Percentiles rank a stretch among this genome's conserved stretches.
These are phyloP conservation scores for Paecilomyces formosus DNA, from an alignment of 2,329 filamentous ascomycete genomes.

Conservation along the genomic window DNA sequence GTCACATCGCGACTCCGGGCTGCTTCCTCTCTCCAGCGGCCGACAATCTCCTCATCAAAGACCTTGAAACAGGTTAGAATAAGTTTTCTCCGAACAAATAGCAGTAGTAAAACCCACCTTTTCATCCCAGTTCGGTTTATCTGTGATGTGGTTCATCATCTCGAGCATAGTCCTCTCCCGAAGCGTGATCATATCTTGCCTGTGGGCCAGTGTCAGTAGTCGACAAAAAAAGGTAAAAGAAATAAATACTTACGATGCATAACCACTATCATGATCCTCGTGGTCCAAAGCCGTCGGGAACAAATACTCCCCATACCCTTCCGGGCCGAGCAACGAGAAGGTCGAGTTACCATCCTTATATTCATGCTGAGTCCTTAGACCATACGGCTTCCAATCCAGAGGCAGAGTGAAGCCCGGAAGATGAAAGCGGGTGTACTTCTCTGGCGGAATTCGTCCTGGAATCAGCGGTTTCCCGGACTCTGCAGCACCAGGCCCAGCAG, in stretches of 20 bases:
- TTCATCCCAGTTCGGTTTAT: slow-evolving; percentile 35
- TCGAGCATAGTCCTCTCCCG: slow-evolving; percentile 35
- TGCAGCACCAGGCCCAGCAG: no score
- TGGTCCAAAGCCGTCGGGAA: background rate
- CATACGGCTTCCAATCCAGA: background rate
- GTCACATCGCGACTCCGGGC: slow-evolving; percentile 18
- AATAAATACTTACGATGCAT: background rate
- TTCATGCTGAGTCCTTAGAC: background rate
- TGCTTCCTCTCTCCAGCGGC: slow-evolving; percentile 28
- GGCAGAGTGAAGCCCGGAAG: background rate
- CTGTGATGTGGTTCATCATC: slow-evolving; percentile 35
- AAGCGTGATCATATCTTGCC: slow-evolving; percentile 7
- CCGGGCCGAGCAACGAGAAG: background rate
- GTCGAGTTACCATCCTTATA: background rate
- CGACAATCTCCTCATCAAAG: slow-evolving; percentile 26
- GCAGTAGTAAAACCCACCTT: slow-evolving; percentile 20
- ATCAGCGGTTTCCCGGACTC: background rate
- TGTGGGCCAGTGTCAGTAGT: background rate
- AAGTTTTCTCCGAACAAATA: background rate
- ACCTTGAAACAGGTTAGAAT: slow-evolving; percentile 9
- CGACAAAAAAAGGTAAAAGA: background rate
- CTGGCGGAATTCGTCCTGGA: background rate
- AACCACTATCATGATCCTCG: background rate
- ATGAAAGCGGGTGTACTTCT: background rate
- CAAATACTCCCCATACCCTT: background rate